Percentiles rank a stretch among this genome's conserved stretches.
These are phyloP conservation scores for Leccinum rimulosum DNA, from an alignment of 768 basidiomycete species.

Conservation along the genomic window DNA sequence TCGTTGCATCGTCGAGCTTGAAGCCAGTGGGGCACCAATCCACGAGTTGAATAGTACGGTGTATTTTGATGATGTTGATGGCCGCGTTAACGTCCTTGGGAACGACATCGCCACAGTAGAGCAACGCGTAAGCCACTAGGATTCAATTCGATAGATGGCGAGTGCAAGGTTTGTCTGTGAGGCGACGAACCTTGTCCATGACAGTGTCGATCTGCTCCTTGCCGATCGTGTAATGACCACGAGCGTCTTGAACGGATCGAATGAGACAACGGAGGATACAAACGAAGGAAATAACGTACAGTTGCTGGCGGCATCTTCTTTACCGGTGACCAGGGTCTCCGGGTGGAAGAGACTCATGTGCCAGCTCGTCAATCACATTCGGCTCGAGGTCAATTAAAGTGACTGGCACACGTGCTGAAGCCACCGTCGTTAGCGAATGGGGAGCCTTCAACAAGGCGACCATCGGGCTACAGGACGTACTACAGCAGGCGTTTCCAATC, in stretches of 20 bases:
- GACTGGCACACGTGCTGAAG: conserved; percentile 99
- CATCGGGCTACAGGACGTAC: conserved; percentile 70
- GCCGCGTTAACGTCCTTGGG: conserved; percentile 78
- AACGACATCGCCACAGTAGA: conserved; percentile 76
- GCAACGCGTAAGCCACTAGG: conserved; percentile 63
- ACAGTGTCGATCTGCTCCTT: conserved; percentile 97
- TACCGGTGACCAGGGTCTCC: conserved; percentile 93
- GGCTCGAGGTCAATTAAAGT: conserved; percentile 97
- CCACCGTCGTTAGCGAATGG: conserved; percentile 79
- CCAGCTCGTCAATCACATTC: conserved; percentile 96
- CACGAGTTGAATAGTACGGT: conserved; percentile 76
- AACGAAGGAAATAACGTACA: conserved; percentile 48
- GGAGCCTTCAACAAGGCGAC: conserved; percentile 79
- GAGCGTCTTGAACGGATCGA: conserved; percentile 63
- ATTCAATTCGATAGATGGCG: conserved; percentile 1
- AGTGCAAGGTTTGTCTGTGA: conserved; percentile 69
- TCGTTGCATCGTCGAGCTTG: conserved; percentile 78
- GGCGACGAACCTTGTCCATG: conserved; percentile 91
- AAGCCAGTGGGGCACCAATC: conserved; percentile 81
- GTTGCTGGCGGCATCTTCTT: conserved; percentile 99
- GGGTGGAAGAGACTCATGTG: conserved; percentile 97
- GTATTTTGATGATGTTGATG: conserved; percentile 71
- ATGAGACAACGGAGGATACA: background rate
- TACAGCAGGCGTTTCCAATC: no score
- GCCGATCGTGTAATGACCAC: conserved; percentile 97